Conservation (phyloP, 495 filamentous ascomycete species). For the Ascobolus immersus region DNA sequence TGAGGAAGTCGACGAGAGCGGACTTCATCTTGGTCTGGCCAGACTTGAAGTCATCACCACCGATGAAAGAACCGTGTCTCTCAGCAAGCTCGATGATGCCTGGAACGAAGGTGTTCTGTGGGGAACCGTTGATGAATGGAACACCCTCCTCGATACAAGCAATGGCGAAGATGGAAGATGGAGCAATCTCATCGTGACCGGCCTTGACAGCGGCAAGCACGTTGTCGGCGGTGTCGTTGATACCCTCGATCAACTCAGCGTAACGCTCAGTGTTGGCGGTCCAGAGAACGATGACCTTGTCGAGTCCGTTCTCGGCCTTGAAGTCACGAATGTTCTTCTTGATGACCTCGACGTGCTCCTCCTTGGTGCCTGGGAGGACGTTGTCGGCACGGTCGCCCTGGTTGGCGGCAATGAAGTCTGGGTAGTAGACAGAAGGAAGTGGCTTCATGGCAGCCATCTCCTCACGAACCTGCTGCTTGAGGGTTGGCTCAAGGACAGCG, state of each 20-base stretch:
- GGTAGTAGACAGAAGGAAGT: constrained; percentile 89
- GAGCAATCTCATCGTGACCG: constrained; percentile 70
- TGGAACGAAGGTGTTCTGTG: constrained; percentile 96
- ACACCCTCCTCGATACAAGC: constrained; percentile 70
- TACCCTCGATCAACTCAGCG: constrained; percentile 59
- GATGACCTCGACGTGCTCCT: constrained; percentile 78
- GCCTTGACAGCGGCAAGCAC: constrained; percentile 61
- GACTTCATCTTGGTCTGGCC: constrained; percentile 99
- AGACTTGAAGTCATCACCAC: constrained; percentile 98
- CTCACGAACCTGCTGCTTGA: constrained; percentile 73
- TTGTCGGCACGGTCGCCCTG: constrained; percentile 96
- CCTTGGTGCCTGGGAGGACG: constrained; percentile 57
- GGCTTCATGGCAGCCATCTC: constrained; percentile 78
- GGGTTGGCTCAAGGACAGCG: constrained; percentile 69
- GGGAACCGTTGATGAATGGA: constrained; percentile 98
- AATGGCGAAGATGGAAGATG: constrained; percentile 87
- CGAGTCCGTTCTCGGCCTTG: constrained; percentile 59
- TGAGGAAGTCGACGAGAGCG: constrained; percentile 90
- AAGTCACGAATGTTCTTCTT: constrained; percentile 91
- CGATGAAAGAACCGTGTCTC: constrained; percentile 68
- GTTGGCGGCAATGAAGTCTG: constrained; percentile 97
- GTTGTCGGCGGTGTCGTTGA: constrained; percentile 94
- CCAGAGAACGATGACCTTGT: constrained; percentile 96
- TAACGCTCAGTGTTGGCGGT: constrained; percentile 97
- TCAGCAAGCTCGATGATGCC: constrained; percentile 80